A percentile compares a stretch with the other conserved stretches of the same genome.
These are phyloP conservation scores for Heteromeles arbutifolia DNA, from an alignment of 306 rosid genomes.

Conservation along the genomic window DNA sequence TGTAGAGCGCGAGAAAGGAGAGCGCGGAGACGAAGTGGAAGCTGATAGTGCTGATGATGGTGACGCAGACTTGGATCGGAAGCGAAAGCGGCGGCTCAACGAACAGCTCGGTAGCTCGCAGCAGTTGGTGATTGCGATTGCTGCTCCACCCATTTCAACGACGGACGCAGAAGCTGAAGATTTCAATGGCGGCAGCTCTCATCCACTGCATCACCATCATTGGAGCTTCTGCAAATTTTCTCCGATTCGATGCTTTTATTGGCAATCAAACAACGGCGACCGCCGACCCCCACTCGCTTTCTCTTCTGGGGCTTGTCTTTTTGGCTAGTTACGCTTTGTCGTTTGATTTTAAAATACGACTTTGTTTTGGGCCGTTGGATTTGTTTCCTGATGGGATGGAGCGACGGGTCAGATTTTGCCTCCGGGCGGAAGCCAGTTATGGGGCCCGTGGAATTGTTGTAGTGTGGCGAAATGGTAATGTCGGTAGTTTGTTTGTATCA, in stretches of 20 bases:
- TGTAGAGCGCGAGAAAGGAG: slow-evolving; percentile 28
- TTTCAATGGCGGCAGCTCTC: slow-evolving; percentile 16
- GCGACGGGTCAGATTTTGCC: not conserved
- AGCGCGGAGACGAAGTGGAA: slow-evolving; percentile 11
- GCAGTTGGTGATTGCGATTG: slow-evolving; percentile 30
- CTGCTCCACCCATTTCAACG: slow-evolving; percentile 47
- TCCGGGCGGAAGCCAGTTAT: not conserved
- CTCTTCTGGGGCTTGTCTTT: not conserved
- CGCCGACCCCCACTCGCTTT: not conserved
- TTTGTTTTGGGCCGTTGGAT: slow-evolving; percentile 16
- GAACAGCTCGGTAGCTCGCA: slow-evolving; percentile 27
- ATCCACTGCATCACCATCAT: slow-evolving; percentile 26
- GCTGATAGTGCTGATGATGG: slow-evolving; percentile 14
- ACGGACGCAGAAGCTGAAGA: slow-evolving; percentile 18
- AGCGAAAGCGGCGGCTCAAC: slow-evolving; percentile 60
- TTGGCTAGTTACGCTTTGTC: slow-evolving; percentile 5
- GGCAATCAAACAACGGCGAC: slow-evolving; percentile 40
- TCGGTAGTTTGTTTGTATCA: not conserved
- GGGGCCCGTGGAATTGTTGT: not conserved
- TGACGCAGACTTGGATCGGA: slow-evolving; percentile 60
- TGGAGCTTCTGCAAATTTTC: not conserved
- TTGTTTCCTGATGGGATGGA: not conserved
- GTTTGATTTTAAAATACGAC: not conserved
- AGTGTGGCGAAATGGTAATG: not conserved
- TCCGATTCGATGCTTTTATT: slow-evolving; percentile 45